These are phyloP conservation scores for Erythrobasidium hasegawianum DNA, from an alignment of 1,284 basidiomycete species.

Conservation along the genomic window DNA sequence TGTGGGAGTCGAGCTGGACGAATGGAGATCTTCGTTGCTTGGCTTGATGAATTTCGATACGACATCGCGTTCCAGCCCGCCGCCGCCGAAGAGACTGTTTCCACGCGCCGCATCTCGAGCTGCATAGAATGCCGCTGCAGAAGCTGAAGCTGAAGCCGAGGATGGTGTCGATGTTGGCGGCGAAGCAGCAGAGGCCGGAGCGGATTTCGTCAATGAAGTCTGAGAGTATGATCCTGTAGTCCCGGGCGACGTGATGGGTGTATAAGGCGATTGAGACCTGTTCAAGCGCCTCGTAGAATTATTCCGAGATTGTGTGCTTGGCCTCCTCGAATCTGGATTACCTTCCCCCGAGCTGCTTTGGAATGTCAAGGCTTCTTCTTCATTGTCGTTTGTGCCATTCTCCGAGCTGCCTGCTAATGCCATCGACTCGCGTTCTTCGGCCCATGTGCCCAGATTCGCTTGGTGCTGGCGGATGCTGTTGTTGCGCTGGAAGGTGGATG, in stretches of 20 bases:
- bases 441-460: not conserved
- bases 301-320: not conserved
- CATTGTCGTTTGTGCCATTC: not conserved
- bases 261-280: not conserved
- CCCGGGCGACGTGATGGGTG: conserved; percentile 6
- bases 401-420: not conserved
- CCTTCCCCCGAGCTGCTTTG: not conserved
- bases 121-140: conserved; percentile 31
- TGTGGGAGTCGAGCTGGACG: not conserved
- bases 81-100: conserved; percentile 21
- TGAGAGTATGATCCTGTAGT: not conserved
- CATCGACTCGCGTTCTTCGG: not conserved
- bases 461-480: not conserved
- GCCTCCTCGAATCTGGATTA: not conserved
- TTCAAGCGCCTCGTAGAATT: not conserved
- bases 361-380: no score
- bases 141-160: conserved; percentile 1
- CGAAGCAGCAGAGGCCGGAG: conserved; percentile 4
- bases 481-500: not conserved
- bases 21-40: no score
- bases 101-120: conserved; percentile 28
- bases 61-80: conserved; percentile 30
- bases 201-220: not conserved
- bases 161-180: conserved; percentile 7
- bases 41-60: conserved; percentile 9